Percentiles rank a stretch among this genome's conserved stretches.
These are phyloP conservation scores for Paragyromitra xinjiangensis DNA, from an alignment of 495 filamentous ascomycete species.

Conservation along the genomic window DNA sequence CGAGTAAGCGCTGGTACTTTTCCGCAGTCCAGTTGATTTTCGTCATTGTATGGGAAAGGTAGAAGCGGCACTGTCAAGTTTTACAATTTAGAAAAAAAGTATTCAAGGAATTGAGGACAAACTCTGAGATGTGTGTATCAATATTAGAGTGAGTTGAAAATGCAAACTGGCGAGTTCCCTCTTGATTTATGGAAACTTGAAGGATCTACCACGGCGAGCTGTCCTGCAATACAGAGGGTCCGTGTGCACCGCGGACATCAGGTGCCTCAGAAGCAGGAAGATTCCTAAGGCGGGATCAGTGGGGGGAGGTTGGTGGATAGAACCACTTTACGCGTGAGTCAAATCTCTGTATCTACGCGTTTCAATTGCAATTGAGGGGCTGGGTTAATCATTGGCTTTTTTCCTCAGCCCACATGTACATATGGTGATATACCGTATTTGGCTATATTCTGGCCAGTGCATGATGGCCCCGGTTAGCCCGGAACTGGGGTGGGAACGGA, in stretches of 20 bases:
- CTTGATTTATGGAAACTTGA: slow-evolving; percentile 40
- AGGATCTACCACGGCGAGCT: background rate
- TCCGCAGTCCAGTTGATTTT: slow-evolving; percentile 54
- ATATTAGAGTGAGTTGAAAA: slow-evolving; percentile 10
- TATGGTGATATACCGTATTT: background rate
- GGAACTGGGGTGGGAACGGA: background rate
- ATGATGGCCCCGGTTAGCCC: background rate
- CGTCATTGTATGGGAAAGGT: slow-evolving; percentile 12
- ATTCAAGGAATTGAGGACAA: slow-evolving; percentile 15
- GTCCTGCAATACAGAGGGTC: background rate
- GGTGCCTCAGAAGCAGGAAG: slow-evolving; percentile 3
- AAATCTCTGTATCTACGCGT: slow-evolving; percentile 14
- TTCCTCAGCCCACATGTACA: slow-evolving; percentile 3
- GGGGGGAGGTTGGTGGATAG: background rate
- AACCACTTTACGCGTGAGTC: slow-evolving; percentile 26
- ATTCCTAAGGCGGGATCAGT: background rate
- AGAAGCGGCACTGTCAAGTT: slow-evolving; percentile 3
- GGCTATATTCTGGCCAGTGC: background rate
- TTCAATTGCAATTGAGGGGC: background rate
- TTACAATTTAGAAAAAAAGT: slow-evolving; percentile 14
- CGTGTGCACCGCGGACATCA: background rate
- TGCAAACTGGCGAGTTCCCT: slow-evolving; percentile 31
- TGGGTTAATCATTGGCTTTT: slow-evolving; percentile 25
- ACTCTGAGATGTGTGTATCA: slow-evolving; percentile 16
- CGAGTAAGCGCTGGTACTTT: slow-evolving; percentile 53